These are phyloP conservation scores for Kluyveromyces siamensis DNA, from an alignment of 805 yeast species.

Conservation along the genomic window DNA sequence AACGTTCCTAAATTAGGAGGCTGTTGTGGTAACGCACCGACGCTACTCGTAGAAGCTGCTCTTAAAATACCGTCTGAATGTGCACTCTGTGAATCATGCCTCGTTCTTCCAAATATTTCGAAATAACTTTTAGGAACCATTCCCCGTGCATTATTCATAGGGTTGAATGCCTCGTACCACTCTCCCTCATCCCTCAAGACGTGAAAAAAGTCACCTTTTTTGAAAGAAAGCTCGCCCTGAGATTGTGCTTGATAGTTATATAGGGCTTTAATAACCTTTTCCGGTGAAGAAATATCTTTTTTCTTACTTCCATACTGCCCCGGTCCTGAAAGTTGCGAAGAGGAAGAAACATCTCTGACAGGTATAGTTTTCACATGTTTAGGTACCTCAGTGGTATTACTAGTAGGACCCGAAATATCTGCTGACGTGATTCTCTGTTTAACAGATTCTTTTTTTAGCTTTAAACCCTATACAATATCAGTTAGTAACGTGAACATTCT, in stretches of 20 bases:
- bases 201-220: conserved; percentile 82
- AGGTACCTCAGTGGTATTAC: conserved; percentile 12
- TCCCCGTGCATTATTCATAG: conserved; percentile 67
- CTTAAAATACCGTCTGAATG: conserved; percentile 6
- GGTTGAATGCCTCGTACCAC: conserved; percentile 88
- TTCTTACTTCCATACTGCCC: conserved; percentile 4
- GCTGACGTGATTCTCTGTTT: conserved; percentile 27
- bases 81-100: conserved; percentile 27
- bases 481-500: not conserved
- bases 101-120: conserved; percentile 61
- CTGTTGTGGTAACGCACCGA: not conserved
- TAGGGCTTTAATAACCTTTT: conserved; percentile 74
- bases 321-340: conserved; percentile 9
- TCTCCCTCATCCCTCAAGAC: conserved; percentile 57
- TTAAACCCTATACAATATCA: conserved; percentile 17
- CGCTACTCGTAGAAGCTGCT: conserved; percentile 8
- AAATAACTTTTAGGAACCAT: conserved; percentile 82
- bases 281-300: conserved; percentile 36
- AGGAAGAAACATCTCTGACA: conserved; percentile 13
- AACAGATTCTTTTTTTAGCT: conserved; percentile 21
- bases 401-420: conserved; percentile 29
- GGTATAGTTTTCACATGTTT: conserved; percentile 22
- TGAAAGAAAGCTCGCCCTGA: conserved; percentile 70
- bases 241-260: conserved; percentile 71
- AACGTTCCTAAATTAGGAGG: conserved; percentile 35